These are phyloP conservation scores for Fusarium concolor DNA, from an alignment of 2,329 filamentous ascomycete genomes.

Conservation along the genomic window DNA sequence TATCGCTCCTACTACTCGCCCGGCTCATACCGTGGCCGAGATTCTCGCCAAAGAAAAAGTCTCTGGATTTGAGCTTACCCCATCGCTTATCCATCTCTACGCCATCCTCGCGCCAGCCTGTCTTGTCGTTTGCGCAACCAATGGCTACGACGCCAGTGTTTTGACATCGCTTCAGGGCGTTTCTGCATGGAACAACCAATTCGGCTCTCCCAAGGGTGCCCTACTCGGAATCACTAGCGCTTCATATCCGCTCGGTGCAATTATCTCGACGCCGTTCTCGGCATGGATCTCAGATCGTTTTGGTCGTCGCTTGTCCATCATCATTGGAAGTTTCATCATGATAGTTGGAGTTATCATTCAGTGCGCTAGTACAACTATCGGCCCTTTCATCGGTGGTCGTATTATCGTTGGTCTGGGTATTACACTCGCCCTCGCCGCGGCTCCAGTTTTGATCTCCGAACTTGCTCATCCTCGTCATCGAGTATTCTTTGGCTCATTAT, in stretches of 20 bases:
- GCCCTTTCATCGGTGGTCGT: slow-evolving; percentile 64
- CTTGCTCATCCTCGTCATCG: slow-evolving; percentile 29
- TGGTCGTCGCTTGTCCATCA: slow-evolving; percentile 47
- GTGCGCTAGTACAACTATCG: slow-evolving; percentile 38
- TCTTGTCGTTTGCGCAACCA: slow-evolving; percentile 51
- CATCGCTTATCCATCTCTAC: slow-evolving; percentile 24
- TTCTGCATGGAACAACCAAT: slow-evolving; percentile 53
- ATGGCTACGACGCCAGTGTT: slow-evolving; percentile 61
- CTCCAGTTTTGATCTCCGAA: slow-evolving; percentile 54
- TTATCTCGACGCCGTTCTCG: slow-evolving; percentile 49
- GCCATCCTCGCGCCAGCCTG: slow-evolving; percentile 27
- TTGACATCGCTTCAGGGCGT: slow-evolving; percentile 60
- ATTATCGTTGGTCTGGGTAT: slow-evolving; percentile 66
- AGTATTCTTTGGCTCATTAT: slow-evolving; percentile 20
- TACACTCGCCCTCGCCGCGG: slow-evolving; percentile 62
- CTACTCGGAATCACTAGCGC: slow-evolving; percentile 49
- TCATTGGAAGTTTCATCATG: slow-evolving; percentile 38
- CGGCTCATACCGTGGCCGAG: slow-evolving; percentile 19
- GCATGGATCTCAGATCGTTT: slow-evolving; percentile 46
- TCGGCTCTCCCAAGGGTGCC: slow-evolving; percentile 49
- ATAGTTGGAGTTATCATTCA: slow-evolving; percentile 27
- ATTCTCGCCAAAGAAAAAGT: slow-evolving; percentile 22
- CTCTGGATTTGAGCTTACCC: slow-evolving; percentile 13
- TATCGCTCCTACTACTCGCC: not conserved
- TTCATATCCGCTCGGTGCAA: slow-evolving; percentile 61